Evolutionary conservation across 2,329 filamentous ascomycete genomes (phyloP), one percentile per base, ranked within the genome.

Genomic region (Trichoderma guizhouense): DNA sequence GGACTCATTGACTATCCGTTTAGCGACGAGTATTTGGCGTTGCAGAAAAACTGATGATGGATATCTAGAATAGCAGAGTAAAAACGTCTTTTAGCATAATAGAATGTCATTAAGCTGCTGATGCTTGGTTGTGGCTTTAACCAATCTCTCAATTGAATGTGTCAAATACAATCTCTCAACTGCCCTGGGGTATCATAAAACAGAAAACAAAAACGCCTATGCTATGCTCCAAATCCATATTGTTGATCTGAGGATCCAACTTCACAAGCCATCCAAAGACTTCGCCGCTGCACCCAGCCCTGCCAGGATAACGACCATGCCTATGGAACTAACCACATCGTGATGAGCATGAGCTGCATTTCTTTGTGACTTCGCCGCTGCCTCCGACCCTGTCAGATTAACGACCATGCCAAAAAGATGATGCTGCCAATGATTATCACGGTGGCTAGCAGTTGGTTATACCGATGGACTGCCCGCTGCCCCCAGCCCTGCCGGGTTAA

Each of bases 1-100:
- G 73, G 72, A 30, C 72, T 69, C 36, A 69, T 61, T 30, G 73
- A 73, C 55, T 74, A 73, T 21, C 36, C 62, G 1, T 73, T 73
- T 43, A 74, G 73, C 32, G 62, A 68, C 11, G 65, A 68, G n/a
- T 68, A 47, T 15, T 15, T 68, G 15, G 34, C 53, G 7, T 32
- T 68, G 53, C 26, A 32, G 6, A 68, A 68, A 11, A 68, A 68
- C 18, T 60, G 6, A 47, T 12, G 39, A 8, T 43, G 39, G 39
- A 43, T 28, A 18, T 3, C n/a, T n/a, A n/a, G n/a, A 21, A 30
- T 2, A 53, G 26, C 2, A 11, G 47, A 32, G 62, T 34, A 21
- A 30, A 53, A 34, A 5, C 11, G 21, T 26, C 28, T 3, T n/a
- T 2, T 26, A 57, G 15, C 43, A 51, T 12, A 9, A 24, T n/a